Percentiles rank a stretch among this genome's conserved stretches.
These are phyloP conservation scores for Termitomyces sp. DNA, from an alignment of 768 basidiomycete species.

Conservation along the genomic window DNA sequence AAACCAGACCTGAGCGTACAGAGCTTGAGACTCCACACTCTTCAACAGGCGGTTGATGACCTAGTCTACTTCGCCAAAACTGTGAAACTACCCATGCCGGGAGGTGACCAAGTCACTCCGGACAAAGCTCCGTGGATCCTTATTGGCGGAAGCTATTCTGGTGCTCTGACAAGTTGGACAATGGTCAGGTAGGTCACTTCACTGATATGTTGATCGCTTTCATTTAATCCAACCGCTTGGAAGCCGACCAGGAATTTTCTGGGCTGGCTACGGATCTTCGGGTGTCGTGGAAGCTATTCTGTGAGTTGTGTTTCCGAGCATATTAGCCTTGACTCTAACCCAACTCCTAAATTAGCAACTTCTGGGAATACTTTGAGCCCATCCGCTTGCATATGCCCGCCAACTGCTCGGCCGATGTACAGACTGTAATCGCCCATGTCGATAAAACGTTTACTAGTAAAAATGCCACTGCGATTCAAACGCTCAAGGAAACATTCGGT, in stretches of 20 bases:
- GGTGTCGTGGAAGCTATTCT: slow-evolving; percentile 62
- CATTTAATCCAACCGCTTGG: background rate
- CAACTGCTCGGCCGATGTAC: slow-evolving; percentile 73
- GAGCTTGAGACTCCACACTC: slow-evolving; percentile 58
- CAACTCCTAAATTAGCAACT: slow-evolving; percentile 30
- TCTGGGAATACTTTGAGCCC: slow-evolving; percentile 74
- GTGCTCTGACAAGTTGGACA: slow-evolving; percentile 55
- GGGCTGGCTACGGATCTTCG: slow-evolving; percentile 64
- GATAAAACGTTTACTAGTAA: slow-evolving; percentile 51
- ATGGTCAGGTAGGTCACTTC: slow-evolving; percentile 55
- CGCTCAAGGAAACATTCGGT: slow-evolving; percentile 57
- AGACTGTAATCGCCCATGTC: slow-evolving; percentile 58
- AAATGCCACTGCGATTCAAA: slow-evolving; percentile 43
- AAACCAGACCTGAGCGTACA: slow-evolving; percentile 52
- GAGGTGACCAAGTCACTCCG: slow-evolving; percentile 58
- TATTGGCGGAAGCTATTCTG: slow-evolving; percentile 50
- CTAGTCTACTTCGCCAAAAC: slow-evolving; percentile 67
- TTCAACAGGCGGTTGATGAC: slow-evolving; percentile 75
- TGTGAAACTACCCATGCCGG: slow-evolving; percentile 63
- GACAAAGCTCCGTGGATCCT: slow-evolving; percentile 48
- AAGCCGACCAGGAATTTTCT: slow-evolving; percentile 62
- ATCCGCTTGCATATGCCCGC: slow-evolving; percentile 62
- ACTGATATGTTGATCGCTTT: background rate
- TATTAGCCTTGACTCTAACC: background rate
- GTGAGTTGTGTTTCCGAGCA: slow-evolving; percentile 21